Evolutionary conservation across 192 early-diverging fungal genomes (phyloP), one percentile per base, ranked within the genome.

Genomic region (Linnemannia zychae): DNA sequence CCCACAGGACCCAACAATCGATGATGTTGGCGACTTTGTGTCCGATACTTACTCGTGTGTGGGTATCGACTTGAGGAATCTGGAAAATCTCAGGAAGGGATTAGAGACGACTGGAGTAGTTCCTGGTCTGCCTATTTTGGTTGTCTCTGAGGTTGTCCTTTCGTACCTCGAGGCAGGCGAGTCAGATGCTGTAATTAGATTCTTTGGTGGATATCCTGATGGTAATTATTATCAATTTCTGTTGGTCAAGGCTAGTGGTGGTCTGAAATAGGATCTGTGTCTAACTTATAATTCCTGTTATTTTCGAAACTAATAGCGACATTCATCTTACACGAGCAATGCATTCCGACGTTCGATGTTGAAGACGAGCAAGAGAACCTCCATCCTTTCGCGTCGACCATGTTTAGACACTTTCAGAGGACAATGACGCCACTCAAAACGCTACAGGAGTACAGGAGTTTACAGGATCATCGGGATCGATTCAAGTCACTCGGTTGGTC

Each of bases 381-480:
- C 5, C 83, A 85, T 17, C 83, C 83, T 0, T 85, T 85, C 31
- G 77, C 77, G 3, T 44, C 67, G 11, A 85, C 83, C 0, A 85
- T 85, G 83, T 79, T 85, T 18, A 68, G 74, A 33, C 83, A 85
- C 65, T 85, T 85, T 73, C 46, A 79, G 37, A 47, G 72, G 60
- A 85, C 83, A 0, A 85, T 85, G 83, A 85, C 83, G 0, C 83
- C 83, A 17, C 74, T 85, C 57, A 85, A 79, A 46, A 85, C 83
- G 1, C 66, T 85, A 11, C 47, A 53, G 13, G 65, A 79, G 67
- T 79, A 85, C 50, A 47, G 46, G 33, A 85, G 77, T 44, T 33
- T 85, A 18, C 68, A 85, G 5, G 78, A 85, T 44, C 77, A 85
- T 16, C 77, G 65, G 31, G 70, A 76, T 24, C 77, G 83, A 18